phyloP scores from a whole-genome alignment of 2,329 filamentous ascomycete genomes.

The Penicillium sp. region DNA sequence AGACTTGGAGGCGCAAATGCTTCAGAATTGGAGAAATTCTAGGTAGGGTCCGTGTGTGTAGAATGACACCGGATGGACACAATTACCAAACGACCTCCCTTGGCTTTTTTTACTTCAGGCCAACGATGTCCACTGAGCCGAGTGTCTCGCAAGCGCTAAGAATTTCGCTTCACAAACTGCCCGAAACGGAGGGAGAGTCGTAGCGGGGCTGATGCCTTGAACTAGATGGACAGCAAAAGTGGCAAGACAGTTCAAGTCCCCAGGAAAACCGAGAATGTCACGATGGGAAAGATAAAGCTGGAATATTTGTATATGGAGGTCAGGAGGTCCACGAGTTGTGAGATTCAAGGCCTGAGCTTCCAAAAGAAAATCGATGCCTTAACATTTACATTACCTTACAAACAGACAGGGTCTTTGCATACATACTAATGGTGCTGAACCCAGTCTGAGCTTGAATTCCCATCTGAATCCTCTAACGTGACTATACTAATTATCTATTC shows the following conservation, averaged over 20 bases:
- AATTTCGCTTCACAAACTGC: slow-evolving; percentile 2
- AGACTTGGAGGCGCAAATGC: background rate
- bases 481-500: no score
- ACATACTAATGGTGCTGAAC: background rate
- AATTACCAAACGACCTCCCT: background rate
- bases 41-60: background rate
- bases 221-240: background rate
- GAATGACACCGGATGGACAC: background rate
- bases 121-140: background rate
- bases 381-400: background rate
- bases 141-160: background rate
- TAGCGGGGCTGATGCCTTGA: background rate
- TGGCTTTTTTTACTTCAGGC: background rate
- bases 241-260: background rate
- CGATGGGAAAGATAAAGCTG: background rate
- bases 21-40: background rate
- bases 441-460: background rate
- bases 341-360: background rate
- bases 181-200: slow-evolving; percentile 8
- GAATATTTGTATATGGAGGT: background rate
- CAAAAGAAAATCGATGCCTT: background rate
- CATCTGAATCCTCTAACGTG: no score
- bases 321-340: background rate
- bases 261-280: background rate
- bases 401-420: background rate